Evolutionary conservation across 495 filamentous ascomycete genomes (phyloP).

Genomic region (Penicillium paxilli): DNA sequence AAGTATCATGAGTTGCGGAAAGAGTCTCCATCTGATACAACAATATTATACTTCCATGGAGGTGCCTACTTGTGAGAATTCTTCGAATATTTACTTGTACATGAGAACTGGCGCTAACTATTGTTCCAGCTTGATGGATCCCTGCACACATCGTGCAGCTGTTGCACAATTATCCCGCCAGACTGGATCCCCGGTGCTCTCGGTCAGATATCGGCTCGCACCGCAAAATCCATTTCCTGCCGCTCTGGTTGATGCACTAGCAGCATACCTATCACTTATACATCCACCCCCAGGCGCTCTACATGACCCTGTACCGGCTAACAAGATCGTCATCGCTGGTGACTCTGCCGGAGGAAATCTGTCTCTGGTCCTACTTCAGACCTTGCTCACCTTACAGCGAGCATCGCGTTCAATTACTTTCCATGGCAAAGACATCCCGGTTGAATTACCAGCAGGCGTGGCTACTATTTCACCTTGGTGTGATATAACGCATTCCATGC

Average conservation of each 20-base stretch:
- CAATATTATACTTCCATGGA: conserved; percentile 85
- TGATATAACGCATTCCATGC: conserved; percentile 72
- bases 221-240: conserved; percentile 84
- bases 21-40: conserved; percentile 65
- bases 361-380: conserved; percentile 67
- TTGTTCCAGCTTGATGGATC: conserved; percentile 64
- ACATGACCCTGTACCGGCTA: conserved; percentile 67
- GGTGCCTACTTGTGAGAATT: conserved; percentile 69
- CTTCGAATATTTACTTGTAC: not conserved
- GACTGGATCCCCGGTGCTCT: conserved; percentile 64
- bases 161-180: conserved; percentile 48
- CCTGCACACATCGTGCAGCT: conserved; percentile 59
- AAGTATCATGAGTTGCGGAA: conserved; percentile 73
- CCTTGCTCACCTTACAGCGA: conserved; percentile 69
- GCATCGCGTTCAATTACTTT: conserved; percentile 55
- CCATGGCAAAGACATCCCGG: conserved; percentile 59
- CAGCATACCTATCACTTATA: conserved; percentile 79
- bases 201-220: conserved; percentile 83
- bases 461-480: conserved; percentile 71
- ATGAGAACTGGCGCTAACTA: not conserved
- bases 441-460: conserved; percentile 69
- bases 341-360: conserved; percentile 89
- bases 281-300: conserved; percentile 73
- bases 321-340: conserved; percentile 77
- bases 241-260: conserved; percentile 78